phyloP scores from a whole-genome alignment of 2,329 filamentous ascomycete species.

The Botryosphaeria dothidea region DNA sequence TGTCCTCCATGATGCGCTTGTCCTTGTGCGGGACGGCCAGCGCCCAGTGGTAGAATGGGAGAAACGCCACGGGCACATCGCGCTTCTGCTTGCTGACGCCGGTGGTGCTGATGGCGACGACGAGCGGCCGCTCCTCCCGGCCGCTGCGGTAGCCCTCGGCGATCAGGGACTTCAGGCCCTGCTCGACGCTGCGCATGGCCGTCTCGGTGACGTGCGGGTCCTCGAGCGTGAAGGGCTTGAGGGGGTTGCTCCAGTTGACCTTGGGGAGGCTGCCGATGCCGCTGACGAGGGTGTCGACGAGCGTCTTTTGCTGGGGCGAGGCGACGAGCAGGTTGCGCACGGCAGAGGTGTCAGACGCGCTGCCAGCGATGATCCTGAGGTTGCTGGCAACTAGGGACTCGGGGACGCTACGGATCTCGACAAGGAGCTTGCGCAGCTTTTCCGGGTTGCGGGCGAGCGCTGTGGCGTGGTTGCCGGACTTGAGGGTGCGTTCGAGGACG shows the following conservation, averaged over 20 bases:
- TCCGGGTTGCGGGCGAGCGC: slow-evolving; percentile 49
- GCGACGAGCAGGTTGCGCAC: slow-evolving; percentile 40
- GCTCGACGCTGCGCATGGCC: slow-evolving; percentile 32
- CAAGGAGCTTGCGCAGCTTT: slow-evolving; percentile 50
- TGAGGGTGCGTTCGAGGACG: slow-evolving; percentile 47
- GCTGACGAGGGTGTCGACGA: slow-evolving; percentile 48
- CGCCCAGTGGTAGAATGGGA: slow-evolving; percentile 37
- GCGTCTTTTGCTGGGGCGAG: slow-evolving; percentile 17
- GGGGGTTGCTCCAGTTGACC: slow-evolving; percentile 25
- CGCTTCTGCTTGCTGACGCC: slow-evolving; percentile 34
- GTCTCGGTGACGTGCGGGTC: slow-evolving; percentile 39
- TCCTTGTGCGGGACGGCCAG: slow-evolving; percentile 41
- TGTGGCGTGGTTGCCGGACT: slow-evolving; percentile 40
- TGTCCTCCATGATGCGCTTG: slow-evolving; percentile 38
- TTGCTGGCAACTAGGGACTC: slow-evolving; percentile 35
- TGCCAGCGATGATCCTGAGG: slow-evolving; percentile 52
- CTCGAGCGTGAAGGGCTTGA: slow-evolving; percentile 32
- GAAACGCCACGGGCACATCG: slow-evolving; percentile 38
- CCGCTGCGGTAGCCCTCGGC: neutral
- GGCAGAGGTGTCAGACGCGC: slow-evolving; percentile 44
- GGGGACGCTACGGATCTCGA: slow-evolving; percentile 39
- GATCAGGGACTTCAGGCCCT: slow-evolving; percentile 29
- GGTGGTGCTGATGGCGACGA: slow-evolving; percentile 41
- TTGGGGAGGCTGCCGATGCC: slow-evolving; percentile 47
- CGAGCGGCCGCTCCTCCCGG: slow-evolving; percentile 21